These are phyloP conservation scores for Mycena venus DNA, from an alignment of 768 basidiomycete genomes.

Conservation along the genomic window DNA sequence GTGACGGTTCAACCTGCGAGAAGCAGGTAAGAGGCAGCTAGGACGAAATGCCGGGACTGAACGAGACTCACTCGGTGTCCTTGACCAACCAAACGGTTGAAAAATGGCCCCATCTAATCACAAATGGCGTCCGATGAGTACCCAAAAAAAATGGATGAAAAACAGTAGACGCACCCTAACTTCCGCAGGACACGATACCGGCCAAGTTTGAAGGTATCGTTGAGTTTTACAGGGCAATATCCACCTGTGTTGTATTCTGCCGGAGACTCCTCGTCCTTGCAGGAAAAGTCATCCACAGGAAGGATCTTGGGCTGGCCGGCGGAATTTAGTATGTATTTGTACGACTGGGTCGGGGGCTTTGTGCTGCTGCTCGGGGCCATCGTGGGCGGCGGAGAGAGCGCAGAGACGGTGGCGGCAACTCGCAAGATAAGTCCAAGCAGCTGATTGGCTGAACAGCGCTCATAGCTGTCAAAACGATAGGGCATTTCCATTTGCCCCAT, in stretches of 20 bases:
- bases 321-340: slow-evolving; percentile 81
- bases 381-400: slow-evolving; percentile 39
- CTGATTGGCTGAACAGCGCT: background rate
- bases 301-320: slow-evolving; percentile 74
- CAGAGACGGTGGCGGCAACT: slow-evolving; percentile 30
- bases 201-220: slow-evolving; percentile 86
- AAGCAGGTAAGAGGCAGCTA: slow-evolving; percentile 28
- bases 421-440: background rate
- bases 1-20: slow-evolving; percentile 73
- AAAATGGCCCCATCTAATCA: slow-evolving; percentile 90
- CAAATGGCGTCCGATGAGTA: slow-evolving; percentile 43
- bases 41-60: slow-evolving; percentile 9
- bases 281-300: slow-evolving; percentile 73
- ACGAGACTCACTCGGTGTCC: slow-evolving; percentile 73
- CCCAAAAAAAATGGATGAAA: slow-evolving; percentile 24
- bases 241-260: slow-evolving; percentile 87
- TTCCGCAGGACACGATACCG: slow-evolving; percentile 92
- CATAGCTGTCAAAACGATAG: background rate
- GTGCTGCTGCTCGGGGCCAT: slow-evolving; percentile 78
- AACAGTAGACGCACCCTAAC: slow-evolving; percentile 72
- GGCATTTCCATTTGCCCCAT: too few relatives aligned
- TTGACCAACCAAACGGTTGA: slow-evolving; percentile 95
- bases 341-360: slow-evolving; percentile 75
- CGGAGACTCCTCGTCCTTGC: slow-evolving; percentile 87
- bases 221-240: slow-evolving; percentile 85